Percentiles rank a stretch among this genome's conserved stretches.
Evolutionary conservation across 495 filamentous ascomycete genomes (phyloP).

Genomic region (Penicillium ucsense): DNA sequence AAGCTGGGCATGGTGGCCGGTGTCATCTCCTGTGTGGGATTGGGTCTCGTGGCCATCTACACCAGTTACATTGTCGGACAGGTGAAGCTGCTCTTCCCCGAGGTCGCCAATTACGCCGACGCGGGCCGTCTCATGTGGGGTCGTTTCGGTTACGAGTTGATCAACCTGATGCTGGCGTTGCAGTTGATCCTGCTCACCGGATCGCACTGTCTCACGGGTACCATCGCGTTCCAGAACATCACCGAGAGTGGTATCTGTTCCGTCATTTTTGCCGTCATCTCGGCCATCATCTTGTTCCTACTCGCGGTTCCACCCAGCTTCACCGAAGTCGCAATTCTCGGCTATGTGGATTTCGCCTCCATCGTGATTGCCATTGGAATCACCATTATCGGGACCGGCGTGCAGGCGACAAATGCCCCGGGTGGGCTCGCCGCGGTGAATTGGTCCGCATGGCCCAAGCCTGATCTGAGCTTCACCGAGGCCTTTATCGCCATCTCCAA

Average conservation of each 20-base stretch:
- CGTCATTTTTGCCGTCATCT: slow-evolving; percentile 52
- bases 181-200: slow-evolving; percentile 61
- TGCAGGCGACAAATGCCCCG: slow-evolving; percentile 26
- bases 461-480: slow-evolving; percentile 20
- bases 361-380: slow-evolving; percentile 57
- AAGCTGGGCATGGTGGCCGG: slow-evolving; percentile 51
- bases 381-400: slow-evolving; percentile 55
- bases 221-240: slow-evolving; percentile 56
- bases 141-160: slow-evolving; percentile 50
- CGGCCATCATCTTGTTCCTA: slow-evolving; percentile 48
- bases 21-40: slow-evolving; percentile 41
- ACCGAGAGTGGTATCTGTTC: slow-evolving; percentile 51
- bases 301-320: slow-evolving; percentile 51
- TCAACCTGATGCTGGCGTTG: slow-evolving; percentile 48
- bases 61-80: slow-evolving; percentile 64
- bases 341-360: slow-evolving; percentile 53
- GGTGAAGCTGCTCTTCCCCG: slow-evolving; percentile 56
- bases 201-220: slow-evolving; percentile 62
- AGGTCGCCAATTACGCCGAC: slow-evolving; percentile 58
- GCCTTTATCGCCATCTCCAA: slow-evolving; percentile 55
- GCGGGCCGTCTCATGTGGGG: slow-evolving; percentile 56
- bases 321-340: slow-evolving; percentile 46
- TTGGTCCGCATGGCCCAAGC: slow-evolving; percentile 31
- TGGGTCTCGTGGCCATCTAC: slow-evolving; percentile 61
- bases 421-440: slow-evolving; percentile 24